These are phyloP conservation scores for Globisporangium barbulae DNA, from an alignment of 352 stramenopile genomes.

Conservation along the genomic window DNA sequence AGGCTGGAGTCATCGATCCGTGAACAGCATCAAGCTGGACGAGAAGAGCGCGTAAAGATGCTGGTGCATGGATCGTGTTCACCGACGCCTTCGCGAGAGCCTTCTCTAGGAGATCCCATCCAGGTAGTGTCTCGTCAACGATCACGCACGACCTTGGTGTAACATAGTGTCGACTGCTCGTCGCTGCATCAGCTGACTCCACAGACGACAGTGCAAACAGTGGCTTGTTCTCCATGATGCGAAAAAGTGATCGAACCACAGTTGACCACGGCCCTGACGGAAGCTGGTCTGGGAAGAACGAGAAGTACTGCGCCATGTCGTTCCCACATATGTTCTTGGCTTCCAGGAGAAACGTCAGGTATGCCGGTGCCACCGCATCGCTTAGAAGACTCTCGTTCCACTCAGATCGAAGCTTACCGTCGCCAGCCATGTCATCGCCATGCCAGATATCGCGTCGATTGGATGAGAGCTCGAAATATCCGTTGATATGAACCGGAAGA, in stretches of 20 bases:
- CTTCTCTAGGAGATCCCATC: constrained; percentile 42
- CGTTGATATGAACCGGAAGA: constrained; percentile 90
- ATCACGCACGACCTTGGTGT: constrained; percentile 35
- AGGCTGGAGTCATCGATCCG: constrained; percentile 47
- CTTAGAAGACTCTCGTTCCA: constrained; percentile 69
- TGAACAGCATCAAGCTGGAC: constrained; percentile 48
- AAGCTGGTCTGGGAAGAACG: constrained; percentile 51
- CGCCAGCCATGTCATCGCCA: constrained; percentile 76
- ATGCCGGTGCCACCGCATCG: constrained; percentile 75
- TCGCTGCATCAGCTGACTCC: not conserved
- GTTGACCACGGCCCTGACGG: constrained; percentile 49
- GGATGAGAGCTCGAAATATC: constrained; percentile 93
- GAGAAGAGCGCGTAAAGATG: constrained; percentile 32
- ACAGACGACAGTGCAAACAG: constrained; percentile 43
- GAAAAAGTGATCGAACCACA: constrained; percentile 53
- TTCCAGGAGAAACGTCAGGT: constrained; percentile 61
- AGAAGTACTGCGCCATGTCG: constrained; percentile 35
- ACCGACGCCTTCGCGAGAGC: constrained; percentile 27
- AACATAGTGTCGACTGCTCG: constrained; percentile 19
- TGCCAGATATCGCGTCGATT: constrained; percentile 85
- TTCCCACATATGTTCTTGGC: constrained; percentile 39
- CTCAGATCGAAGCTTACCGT: constrained; percentile 73
- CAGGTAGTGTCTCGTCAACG: constrained; percentile 39
- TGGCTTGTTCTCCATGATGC: constrained; percentile 38
- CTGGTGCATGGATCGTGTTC: constrained; percentile 34